These are phyloP conservation scores for Moesziomyces globuligerus DNA, from an alignment of 1,284 basidiomycete genomes.

Conservation along the genomic window DNA sequence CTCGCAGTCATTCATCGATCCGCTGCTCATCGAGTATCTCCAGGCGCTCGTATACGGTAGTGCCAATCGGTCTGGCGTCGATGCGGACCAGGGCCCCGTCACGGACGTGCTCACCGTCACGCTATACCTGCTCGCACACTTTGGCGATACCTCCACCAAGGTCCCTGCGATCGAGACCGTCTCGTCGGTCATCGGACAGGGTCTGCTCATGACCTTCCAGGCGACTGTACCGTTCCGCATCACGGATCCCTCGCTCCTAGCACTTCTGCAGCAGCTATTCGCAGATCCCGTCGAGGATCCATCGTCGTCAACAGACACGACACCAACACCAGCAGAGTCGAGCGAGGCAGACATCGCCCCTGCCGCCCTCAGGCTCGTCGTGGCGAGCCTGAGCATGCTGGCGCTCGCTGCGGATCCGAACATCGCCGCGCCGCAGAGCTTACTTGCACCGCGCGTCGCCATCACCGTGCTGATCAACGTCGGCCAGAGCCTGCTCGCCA, in stretches of 20 bases:
- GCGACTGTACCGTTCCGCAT: slow-evolving; percentile 19
- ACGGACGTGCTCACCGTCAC: slow-evolving; percentile 45
- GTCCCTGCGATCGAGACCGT: slow-evolving; percentile 36
- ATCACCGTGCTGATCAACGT: slow-evolving; percentile 45
- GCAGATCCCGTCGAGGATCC: not conserved
- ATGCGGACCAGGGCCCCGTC: slow-evolving; percentile 35
- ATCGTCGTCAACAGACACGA: not conserved
- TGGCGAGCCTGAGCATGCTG: slow-evolving; percentile 31
- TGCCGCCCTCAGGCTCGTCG: slow-evolving; percentile 21
- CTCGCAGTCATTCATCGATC: slow-evolving; percentile 34
- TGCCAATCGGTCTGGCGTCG: slow-evolving; percentile 27
- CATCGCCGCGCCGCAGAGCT: slow-evolving; percentile 27
- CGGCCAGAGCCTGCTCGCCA: slow-evolving; percentile 26
- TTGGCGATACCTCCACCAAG: slow-evolving; percentile 9
- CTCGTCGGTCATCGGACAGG: slow-evolving; percentile 45
- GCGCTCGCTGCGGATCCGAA: slow-evolving; percentile 25
- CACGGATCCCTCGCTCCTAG: slow-evolving; percentile 19
- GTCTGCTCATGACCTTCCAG: slow-evolving; percentile 36
- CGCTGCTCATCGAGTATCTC: slow-evolving; percentile 40
- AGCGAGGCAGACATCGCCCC: slow-evolving; percentile 8
- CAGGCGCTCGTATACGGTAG: slow-evolving; percentile 40
- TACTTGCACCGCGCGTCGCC: slow-evolving; percentile 41
- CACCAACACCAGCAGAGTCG: not conserved
- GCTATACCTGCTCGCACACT: slow-evolving; percentile 27
- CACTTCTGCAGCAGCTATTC: slow-evolving; percentile 15